Evolutionary conservation across 805 yeast genomes (phyloP), one percentile per base, ranked within the genome.

Genomic region (Vanderwaltozyma polyspora): DNA sequence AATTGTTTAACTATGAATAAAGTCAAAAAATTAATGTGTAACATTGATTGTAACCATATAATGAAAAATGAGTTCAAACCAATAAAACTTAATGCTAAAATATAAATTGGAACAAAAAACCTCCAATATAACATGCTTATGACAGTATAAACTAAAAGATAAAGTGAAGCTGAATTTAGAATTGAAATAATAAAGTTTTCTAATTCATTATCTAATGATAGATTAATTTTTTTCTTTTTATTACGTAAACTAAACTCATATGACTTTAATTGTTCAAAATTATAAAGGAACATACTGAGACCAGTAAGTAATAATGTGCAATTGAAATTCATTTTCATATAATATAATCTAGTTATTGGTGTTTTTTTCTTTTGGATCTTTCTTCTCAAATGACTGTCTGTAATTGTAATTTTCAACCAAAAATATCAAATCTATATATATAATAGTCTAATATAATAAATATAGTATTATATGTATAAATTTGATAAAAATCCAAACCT

Each of bases 81-180:
- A 24, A 28, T 13, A 15, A 33, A 33, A 4, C 25, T 19, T 4
- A 28, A 23, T 13, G 28, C 6, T 8, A 28, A 11, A 2, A 17
- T 12, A 24, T 33, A 33, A 12, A 33, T 14, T 13, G 35, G 24
- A 13, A 17, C 23, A 26, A 33, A 21, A 6, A 33, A 3, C 9
- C 14, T 22, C 35, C 35, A 33, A 24, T 33, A 33, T 4, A 17
- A 9, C 5, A 33, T 24, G 18, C 35, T 33, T 2, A 33, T n/a
- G 16, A 33, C n/a, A 3, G 35, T 33, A 19, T 33, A 28, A 5
- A 26, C 13, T 11, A 33, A 24, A 6, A 33, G 14, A 22, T 33
- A 33, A 6, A 33, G 5, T 5, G 35, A 33, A 4, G 28, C 14
- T 9, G 27, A 16, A 13, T 33, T 33, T 11, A 33, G 13, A 3